Evolutionary conservation across 2,329 filamentous ascomycete genomes (phyloP).

Genomic region (Calcarisporium arbuscula): DNA sequence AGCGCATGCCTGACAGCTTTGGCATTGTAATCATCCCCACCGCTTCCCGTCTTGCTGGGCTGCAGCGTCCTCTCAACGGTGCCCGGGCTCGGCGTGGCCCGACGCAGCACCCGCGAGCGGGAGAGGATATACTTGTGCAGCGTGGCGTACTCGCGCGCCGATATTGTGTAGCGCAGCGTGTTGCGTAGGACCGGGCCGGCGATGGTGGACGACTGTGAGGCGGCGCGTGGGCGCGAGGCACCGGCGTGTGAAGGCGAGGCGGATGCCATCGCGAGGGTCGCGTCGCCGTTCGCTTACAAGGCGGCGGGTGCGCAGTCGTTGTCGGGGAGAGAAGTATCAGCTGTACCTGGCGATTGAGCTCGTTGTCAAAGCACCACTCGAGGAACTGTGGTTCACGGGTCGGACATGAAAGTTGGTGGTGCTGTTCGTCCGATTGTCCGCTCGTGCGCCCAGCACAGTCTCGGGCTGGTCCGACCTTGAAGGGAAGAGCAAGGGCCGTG

Average conservation of each 20-base stretch:
- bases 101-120: slow-evolving; percentile 53
- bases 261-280: no score
- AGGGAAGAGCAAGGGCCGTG: no score
- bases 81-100: slow-evolving; percentile 48
- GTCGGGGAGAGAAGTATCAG: no score
- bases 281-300: no score
- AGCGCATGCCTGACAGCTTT: slow-evolving; percentile 64
- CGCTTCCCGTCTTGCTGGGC: slow-evolving; percentile 21
- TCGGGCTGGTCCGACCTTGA: no score
- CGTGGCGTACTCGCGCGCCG: slow-evolving; percentile 75
- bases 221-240: slow-evolving; percentile 1
- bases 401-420: no score
- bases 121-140: slow-evolving; percentile 80
- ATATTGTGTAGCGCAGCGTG: slow-evolving; percentile 79
- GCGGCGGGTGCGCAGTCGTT: no score
- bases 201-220: slow-evolving; percentile 18
- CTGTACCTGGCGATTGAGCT: no score
- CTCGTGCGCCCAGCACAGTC: no score
- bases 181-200: slow-evolving; percentile 75
- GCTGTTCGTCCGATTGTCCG: no score
- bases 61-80: slow-evolving; percentile 40
- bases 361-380: no score
- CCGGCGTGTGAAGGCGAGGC: slow-evolving; percentile 4
- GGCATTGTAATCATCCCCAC: slow-evolving; percentile 61
- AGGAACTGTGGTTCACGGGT: no score